A percentile compares a stretch with the other conserved stretches of the same genome.
These are phyloP conservation scores for Yamadazyma kanchanaburiensis DNA, from an alignment of 1,139 yeast species.

Conservation along the genomic window DNA sequence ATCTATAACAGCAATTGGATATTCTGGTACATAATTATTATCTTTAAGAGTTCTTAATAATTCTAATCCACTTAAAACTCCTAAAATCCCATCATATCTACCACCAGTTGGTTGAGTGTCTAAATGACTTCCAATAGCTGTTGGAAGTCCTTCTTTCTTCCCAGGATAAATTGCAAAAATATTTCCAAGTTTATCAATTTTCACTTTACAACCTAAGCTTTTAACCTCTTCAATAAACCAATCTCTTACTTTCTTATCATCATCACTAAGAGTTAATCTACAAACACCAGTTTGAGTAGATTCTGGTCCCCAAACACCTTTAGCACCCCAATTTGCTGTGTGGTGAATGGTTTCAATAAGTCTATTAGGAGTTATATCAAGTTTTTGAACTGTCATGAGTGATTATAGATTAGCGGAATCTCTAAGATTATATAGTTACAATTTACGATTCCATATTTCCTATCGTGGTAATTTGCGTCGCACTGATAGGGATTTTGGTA, in stretches of 20 bases:
- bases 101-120: slow-evolving; percentile 85
- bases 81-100: slow-evolving; percentile 68
- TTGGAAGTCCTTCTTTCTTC: slow-evolving; percentile 46
- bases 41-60: slow-evolving; percentile 63
- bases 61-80: slow-evolving; percentile 67
- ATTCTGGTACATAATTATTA: slow-evolving; percentile 53
- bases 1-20: slow-evolving; percentile 60
- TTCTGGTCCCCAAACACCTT: slow-evolving; percentile 57
- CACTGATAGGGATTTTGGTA: no score
- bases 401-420: no score
- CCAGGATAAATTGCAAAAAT: slow-evolving; percentile 68
- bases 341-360: slow-evolving; percentile 50
- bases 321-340: slow-evolving; percentile 62
- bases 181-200: slow-evolving; percentile 62
- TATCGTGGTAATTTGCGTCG: no score
- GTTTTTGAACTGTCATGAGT: no score
- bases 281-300: slow-evolving; percentile 59
- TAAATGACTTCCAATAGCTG: slow-evolving; percentile 70
- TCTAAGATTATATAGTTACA: no score
- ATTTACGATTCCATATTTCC: no score
- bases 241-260: slow-evolving; percentile 63
- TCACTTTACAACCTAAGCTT: slow-evolving; percentile 53
- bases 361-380: slow-evolving; percentile 15
- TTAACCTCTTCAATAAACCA: slow-evolving; percentile 60
- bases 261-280: slow-evolving; percentile 57